Base-by-base conservation (phyloP, 129 eudicot species). In the Apium graveolens region DNA sequence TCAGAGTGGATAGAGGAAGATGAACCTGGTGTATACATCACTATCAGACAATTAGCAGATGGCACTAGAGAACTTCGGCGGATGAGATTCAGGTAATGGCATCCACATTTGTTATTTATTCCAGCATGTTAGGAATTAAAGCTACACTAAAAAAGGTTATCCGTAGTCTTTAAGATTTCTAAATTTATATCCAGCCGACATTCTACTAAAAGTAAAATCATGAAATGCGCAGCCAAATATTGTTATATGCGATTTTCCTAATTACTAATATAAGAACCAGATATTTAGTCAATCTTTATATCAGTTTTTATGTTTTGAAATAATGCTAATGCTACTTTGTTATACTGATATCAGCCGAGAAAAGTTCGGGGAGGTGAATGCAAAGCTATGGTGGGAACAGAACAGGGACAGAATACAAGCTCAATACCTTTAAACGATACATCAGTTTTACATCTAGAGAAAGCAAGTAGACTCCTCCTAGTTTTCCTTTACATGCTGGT, bases 301-400 rank as follows among this genome's bases (percentile, higher is more conserved):
- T 65, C 69, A 11, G 27, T 60, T n/a, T n/a, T 26, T 26, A 7
- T 66, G 72, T 31, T 29, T 3, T 66, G 39, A 3, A 16, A 29
- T 16, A 37, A 34, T 77, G 73, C 69, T 60, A 68, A 78, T 27
- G 70, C 31, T 57, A 3, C 34, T 11, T 24, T 12, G 35, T 7
- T 42, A 6, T 29, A 5, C 21, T 75, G 31, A n/a, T 65, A 49
- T 9, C 92, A 94, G 98, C 75, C 98, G 98, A 3, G 98, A 94
- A 72, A 89, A 83, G 79, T 94, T 94, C 63, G 98, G 97, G 32
- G 98, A 94, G 81, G 91, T 82, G 80, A 80, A 91, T 65, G 98
- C 98, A 13, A 95, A 95, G 90, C 78, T 24, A 10, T 95, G 98
- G 98, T 95, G 98, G 98, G 98, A 95, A 78, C 88, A 87, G 80